A percentile compares a stretch with the other conserved stretches of the same genome.
phyloP scores from a whole-genome alignment of 2,329 filamentous ascomycete genomes.

The Corniculantispora saksenae region DNA sequence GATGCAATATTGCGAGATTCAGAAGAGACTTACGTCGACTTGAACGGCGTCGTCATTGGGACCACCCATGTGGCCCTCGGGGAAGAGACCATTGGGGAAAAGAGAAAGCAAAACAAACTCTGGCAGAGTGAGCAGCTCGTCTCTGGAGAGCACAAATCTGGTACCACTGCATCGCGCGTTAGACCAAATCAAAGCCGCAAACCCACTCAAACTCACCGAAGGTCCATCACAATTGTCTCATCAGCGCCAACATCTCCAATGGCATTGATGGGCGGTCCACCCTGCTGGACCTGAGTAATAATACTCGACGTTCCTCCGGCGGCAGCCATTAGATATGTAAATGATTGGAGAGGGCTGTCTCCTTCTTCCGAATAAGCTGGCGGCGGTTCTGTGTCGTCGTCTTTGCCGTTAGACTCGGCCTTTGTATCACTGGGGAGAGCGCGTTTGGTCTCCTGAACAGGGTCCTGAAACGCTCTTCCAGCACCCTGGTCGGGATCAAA shows the following conservation, averaged over 20 bases:
- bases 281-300: slow-evolving; percentile 98
- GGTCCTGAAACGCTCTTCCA: slow-evolving; percentile 47
- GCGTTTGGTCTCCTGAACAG: slow-evolving; percentile 76
- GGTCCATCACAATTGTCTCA: slow-evolving; percentile 92
- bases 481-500: slow-evolving; percentile 38
- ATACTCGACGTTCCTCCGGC: slow-evolving; percentile 97
- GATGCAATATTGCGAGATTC: not conserved
- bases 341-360: slow-evolving; percentile 85
- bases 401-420: slow-evolving; percentile 71
- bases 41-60: slow-evolving; percentile 94
- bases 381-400: slow-evolving; percentile 85
- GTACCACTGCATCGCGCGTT: slow-evolving; percentile 66
- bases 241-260: slow-evolving; percentile 86
- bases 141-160: slow-evolving; percentile 88
- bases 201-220: slow-evolving; percentile 66
- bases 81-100: slow-evolving; percentile 96
- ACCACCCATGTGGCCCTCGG: slow-evolving; percentile 91
- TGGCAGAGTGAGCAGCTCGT: slow-evolving; percentile 91
- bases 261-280: slow-evolving; percentile 83
- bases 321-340: slow-evolving; percentile 96
- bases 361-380: slow-evolving; percentile 97
- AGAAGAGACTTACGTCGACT: slow-evolving; percentile 78
- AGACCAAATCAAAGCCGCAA: slow-evolving; percentile 20
- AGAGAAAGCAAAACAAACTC: slow-evolving; percentile 98
- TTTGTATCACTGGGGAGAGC: slow-evolving; percentile 82